These are phyloP conservation scores for Sarocladium kiliense DNA, from an alignment of 2,329 filamentous ascomycete species.

Conservation along the genomic window DNA sequence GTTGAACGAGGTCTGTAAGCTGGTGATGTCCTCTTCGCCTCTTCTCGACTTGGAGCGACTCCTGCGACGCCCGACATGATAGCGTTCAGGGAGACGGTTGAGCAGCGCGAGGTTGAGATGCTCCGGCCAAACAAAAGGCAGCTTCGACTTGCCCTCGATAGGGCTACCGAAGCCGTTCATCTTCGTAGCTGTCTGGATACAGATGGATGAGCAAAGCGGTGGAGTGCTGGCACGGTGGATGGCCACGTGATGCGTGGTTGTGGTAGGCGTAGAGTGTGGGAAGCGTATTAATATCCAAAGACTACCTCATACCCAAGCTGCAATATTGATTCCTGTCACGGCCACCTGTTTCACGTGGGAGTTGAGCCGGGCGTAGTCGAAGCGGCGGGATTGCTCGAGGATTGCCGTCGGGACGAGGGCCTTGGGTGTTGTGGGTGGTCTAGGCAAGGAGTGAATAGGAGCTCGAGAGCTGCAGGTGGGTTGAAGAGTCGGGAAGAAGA, in stretches of 20 bases:
- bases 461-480: constrained; percentile 7
- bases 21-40: constrained; percentile 58
- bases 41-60: constrained; percentile 33
- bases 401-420: not conserved
- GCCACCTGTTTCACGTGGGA: not conserved
- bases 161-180: constrained; percentile 35
- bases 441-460: constrained; percentile 9
- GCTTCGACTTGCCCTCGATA: constrained; percentile 34
- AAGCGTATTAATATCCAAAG: constrained; percentile 27
- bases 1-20: constrained; percentile 76
- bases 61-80: constrained; percentile 32
- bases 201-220: constrained; percentile 10
- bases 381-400: not conserved
- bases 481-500: not conserved
- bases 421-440: not conserved
- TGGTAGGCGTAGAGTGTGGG: constrained; percentile 17
- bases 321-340: not conserved
- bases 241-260: not conserved
- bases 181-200: constrained; percentile 14
- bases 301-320: constrained; percentile 29
- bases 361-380: not conserved
- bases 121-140: constrained; percentile 34
- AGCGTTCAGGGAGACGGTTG: constrained; percentile 36
- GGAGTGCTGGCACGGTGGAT: not conserved
- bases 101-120: constrained; percentile 36